Conservation (phyloP, 78 protist genomes). For the Protostelium mycophagum region DNA sequence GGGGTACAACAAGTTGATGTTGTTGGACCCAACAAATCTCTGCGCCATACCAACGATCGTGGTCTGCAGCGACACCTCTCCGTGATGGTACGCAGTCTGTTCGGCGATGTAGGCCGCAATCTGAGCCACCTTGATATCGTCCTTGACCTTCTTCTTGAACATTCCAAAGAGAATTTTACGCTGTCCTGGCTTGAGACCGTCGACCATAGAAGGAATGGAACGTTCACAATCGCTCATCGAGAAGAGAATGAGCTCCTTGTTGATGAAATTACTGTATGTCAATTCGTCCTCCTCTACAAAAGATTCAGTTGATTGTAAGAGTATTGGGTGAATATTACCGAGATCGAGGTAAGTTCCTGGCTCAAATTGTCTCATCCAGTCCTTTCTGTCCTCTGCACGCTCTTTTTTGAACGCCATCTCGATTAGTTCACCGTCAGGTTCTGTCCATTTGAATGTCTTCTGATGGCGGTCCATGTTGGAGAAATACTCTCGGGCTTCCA, state of each 20-base stretch:
- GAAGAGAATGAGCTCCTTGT: slow-evolving; percentile 94
- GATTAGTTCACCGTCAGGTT: slow-evolving; percentile 65
- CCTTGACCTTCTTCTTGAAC: slow-evolving; percentile 93
- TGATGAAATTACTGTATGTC: slow-evolving; percentile 59
- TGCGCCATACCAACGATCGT: slow-evolving; percentile 97
- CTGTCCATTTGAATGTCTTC: slow-evolving; percentile 67
- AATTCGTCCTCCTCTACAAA: neutral
- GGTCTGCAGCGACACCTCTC: slow-evolving; percentile 82
- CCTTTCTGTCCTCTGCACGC: slow-evolving; percentile 87
- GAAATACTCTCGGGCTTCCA: slow-evolving; percentile 96
- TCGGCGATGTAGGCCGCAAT: slow-evolving; percentile 92
- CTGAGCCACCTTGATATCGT: slow-evolving; percentile 98
- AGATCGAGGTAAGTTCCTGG: slow-evolving; percentile 53
- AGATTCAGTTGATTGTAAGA: slow-evolving; percentile 2
- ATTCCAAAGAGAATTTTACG: slow-evolving; percentile 94
- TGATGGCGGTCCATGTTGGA: slow-evolving; percentile 70
- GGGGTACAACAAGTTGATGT: slow-evolving; percentile 89
- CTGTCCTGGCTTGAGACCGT: slow-evolving; percentile 97
- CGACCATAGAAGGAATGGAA: slow-evolving; percentile 95
- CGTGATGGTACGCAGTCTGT: slow-evolving; percentile 98
- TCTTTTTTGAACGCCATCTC: slow-evolving; percentile 84
- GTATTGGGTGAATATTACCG: slow-evolving; percentile 13
- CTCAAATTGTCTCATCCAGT: slow-evolving; percentile 77
- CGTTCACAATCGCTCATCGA: slow-evolving; percentile 91
- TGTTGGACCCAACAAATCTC: slow-evolving; percentile 94